A percentile compares a stretch with the other conserved stretches of the same genome.
Evolutionary conservation across 805 yeast species (phyloP).

Genomic region (Isabelozyma rhagii): DNA sequence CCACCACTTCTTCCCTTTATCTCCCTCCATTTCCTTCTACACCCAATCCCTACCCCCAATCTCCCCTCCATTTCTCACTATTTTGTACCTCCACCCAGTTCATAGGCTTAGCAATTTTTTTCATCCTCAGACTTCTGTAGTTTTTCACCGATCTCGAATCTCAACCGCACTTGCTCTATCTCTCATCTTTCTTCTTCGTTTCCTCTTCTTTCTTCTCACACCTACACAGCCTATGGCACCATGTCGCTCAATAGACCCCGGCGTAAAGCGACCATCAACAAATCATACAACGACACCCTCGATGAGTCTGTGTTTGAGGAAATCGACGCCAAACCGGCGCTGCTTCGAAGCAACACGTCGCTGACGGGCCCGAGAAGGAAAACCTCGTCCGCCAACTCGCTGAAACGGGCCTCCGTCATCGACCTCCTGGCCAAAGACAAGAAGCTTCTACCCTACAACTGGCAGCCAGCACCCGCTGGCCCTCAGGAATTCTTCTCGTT

Average conservation of each 20-base stretch:
- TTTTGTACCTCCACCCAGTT: too few relatives aligned
- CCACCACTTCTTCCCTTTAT: too few relatives aligned
- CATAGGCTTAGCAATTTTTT: too few relatives aligned
- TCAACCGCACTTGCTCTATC: too few relatives aligned
- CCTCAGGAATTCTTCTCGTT: constrained; percentile 40
- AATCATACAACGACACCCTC: constrained; percentile 29
- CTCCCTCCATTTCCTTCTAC: too few relatives aligned
- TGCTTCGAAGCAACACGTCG: not conserved
- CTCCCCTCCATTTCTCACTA: too few relatives aligned
- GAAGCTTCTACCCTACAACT: constrained; percentile 40
- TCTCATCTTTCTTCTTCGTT: too few relatives aligned
- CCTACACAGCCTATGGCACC: not conserved
- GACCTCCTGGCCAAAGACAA: not conserved
- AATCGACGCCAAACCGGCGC: not conserved
- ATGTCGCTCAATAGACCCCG: constrained; percentile 30
- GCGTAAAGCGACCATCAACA: constrained; percentile 36
- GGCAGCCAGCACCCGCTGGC: constrained; percentile 43
- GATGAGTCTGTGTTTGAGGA: constrained; percentile 26
- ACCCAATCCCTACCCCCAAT: too few relatives aligned
- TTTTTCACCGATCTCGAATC: too few relatives aligned
- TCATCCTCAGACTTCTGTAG: too few relatives aligned
- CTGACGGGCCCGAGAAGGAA: not conserved
- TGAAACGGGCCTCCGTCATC: not conserved
- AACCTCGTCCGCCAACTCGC: not conserved
- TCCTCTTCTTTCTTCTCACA: too few relatives aligned